Conservation (phyloP, 2,329 filamentous ascomycete species). For the Ascomycota sp. region DNA sequence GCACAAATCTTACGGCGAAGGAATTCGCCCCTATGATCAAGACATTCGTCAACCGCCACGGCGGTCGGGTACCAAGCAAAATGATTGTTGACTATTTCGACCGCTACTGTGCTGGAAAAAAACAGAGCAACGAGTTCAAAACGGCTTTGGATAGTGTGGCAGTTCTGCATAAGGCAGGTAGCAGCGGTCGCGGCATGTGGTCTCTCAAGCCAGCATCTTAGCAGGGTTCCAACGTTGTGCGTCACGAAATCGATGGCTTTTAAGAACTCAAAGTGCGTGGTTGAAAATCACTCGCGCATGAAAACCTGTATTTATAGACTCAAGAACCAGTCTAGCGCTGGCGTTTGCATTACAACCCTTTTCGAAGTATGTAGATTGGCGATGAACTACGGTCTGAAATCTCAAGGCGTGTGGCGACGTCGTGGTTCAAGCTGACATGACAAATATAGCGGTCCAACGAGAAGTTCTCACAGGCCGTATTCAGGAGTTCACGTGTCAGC, state of each 20-base stretch:
- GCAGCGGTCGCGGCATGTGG: constrained; percentile 33
- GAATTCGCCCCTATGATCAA: constrained; percentile 57
- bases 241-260: neutral
- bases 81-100: constrained; percentile 83
- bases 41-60: constrained; percentile 57
- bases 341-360: no score
- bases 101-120: constrained; percentile 43
- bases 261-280: no score
- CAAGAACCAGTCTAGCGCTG: no score
- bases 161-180: constrained; percentile 38
- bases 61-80: constrained; percentile 62
- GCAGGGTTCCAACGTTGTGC: constrained; percentile 2
- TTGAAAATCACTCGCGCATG: no score
- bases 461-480: constrained; percentile 16
- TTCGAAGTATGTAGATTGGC: no score
- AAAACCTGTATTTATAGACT: no score
- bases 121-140: constrained; percentile 62
- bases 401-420: no score
- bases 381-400: no score
- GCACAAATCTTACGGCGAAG: constrained; percentile 25
- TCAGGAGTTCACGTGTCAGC: constrained; percentile 23
- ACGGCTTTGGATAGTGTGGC: constrained; percentile 61
- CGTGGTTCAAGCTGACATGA: no score
- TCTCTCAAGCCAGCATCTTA: constrained; percentile 18
- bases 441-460: no score